A percentile compares a stretch with the other conserved stretches of the same genome.
Evolutionary conservation across 2,329 filamentous ascomycete genomes (phyloP).

Genomic region (Zymoseptoria ardabiliae): DNA sequence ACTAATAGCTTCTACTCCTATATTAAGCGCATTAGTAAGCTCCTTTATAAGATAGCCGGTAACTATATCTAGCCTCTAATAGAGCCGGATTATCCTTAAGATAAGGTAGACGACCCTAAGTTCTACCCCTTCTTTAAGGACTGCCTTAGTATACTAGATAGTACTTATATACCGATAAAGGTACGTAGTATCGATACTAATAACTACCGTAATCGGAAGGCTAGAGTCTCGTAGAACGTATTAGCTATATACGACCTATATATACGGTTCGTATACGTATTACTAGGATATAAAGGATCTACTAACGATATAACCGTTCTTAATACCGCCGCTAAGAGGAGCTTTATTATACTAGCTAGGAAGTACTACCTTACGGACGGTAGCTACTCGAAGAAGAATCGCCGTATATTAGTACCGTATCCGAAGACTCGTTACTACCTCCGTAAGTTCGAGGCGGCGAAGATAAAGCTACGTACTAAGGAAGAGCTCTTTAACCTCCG

Average conservation of each 20-base stretch:
- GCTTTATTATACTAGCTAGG: not conserved
- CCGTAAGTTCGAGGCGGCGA: not conserved
- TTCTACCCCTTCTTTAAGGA: too few species aligned
- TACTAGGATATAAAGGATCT: not conserved
- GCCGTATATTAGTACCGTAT: not conserved
- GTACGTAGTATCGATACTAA: too few species aligned
- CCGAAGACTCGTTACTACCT: constrained; percentile 1
- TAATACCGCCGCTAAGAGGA: not conserved
- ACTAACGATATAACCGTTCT: constrained; percentile 1
- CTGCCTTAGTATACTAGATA: too few species aligned
- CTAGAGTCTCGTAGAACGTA: too few species aligned
- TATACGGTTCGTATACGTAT: not conserved
- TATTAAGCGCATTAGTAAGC: too few species aligned
- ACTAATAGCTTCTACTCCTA: too few species aligned
- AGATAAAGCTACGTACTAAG: constrained; percentile 1
- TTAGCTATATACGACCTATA: not conserved
- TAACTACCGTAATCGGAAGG: too few species aligned
- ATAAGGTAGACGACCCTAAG: too few species aligned
- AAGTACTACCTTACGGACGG: constrained; percentile 1
- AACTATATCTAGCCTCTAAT: too few species aligned
- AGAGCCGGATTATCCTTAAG: too few species aligned
- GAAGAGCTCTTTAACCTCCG: constrained; percentile 6
- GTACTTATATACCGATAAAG: too few species aligned
- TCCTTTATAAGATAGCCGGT: too few species aligned
- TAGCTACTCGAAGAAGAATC: constrained; percentile 1